Percentiles rank a stretch among this genome's conserved stretches.
These are phyloP conservation scores for Lagerstroemia speciosa DNA, from an alignment of 345 rosid species.

Conservation along the genomic window DNA sequence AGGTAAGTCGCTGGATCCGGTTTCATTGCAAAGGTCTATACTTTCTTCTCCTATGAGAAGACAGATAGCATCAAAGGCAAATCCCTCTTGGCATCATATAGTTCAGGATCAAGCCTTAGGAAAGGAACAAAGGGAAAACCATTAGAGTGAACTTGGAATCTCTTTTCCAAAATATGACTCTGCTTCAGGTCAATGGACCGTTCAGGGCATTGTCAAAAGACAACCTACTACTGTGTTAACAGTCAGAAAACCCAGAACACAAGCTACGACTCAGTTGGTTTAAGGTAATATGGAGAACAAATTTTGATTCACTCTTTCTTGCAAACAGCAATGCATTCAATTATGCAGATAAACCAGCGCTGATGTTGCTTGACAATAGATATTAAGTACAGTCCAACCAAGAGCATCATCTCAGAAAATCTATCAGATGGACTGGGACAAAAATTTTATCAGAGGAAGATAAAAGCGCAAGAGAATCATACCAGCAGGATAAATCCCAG, in stretches of 20 bases:
- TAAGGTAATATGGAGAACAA: neutral
- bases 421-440: neutral
- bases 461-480: conserved; percentile 7
- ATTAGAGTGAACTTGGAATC: neutral
- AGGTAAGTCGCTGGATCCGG: too few relatives aligned
- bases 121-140: neutral
- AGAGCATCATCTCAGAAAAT: neutral
- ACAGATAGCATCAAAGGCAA: neutral
- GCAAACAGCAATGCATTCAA: neutral
- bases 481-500: conserved; percentile 41
- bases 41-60: neutral
- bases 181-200: neutral
- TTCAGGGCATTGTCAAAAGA: neutral
- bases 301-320: neutral
- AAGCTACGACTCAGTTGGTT: neutral
- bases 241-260: neutral
- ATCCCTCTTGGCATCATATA: neutral
- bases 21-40: too few relatives aligned
- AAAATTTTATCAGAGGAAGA: neutral
- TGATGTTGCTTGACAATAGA: neutral
- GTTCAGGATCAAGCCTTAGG: neutral
- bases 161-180: too few relatives aligned
- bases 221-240: neutral
- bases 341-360: neutral
- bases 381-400: too few relatives aligned